These are phyloP conservation scores for Fusarium pininemorale DNA, from an alignment of 2,329 filamentous ascomycete genomes.

Conservation along the genomic window DNA sequence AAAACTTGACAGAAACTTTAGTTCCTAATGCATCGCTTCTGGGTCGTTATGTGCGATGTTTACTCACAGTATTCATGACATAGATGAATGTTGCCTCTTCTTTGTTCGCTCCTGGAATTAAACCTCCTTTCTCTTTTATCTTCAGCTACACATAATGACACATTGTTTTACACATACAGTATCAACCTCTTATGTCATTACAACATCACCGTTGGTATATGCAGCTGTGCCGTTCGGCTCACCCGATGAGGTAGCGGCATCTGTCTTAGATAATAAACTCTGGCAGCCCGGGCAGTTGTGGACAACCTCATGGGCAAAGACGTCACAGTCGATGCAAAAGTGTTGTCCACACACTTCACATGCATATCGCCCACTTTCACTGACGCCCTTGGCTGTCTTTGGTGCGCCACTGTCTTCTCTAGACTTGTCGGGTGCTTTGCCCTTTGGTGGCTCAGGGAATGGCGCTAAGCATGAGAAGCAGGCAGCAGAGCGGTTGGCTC, in stretches of 20 bases:
- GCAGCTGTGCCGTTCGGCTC: constrained; percentile 45
- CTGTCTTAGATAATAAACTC: constrained; percentile 51
- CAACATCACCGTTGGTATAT: constrained; percentile 55
- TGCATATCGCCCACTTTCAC: constrained; percentile 87
- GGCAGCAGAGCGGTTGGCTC: constrained; percentile 67
- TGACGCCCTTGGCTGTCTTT: constrained; percentile 68
- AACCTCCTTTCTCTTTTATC: not conserved
- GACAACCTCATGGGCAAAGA: constrained; percentile 91
- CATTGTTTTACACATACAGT: not conserved
- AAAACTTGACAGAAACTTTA: constrained; percentile 1
- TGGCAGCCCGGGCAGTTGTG: constrained; percentile 96
- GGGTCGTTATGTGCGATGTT: constrained; percentile 13
- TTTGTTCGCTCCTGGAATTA: constrained; percentile 26
- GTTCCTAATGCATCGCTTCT: constrained; percentile 13
- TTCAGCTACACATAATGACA: not conserved
- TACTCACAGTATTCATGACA: constrained; percentile 15
- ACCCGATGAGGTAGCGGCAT: constrained; percentile 22
- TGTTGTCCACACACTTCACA: constrained; percentile 88
- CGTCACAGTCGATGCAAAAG: constrained; percentile 98
- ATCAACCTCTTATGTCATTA: constrained; percentile 42
- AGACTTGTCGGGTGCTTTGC: constrained; percentile 27
- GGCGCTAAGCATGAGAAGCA: constrained; percentile 82
- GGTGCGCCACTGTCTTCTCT: constrained; percentile 36
- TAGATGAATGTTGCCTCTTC: constrained; percentile 7
- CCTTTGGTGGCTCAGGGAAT: constrained; percentile 67